phyloP scores from a whole-genome alignment of 805 yeast species.

The Wickerhamiella bombiphila region DNA sequence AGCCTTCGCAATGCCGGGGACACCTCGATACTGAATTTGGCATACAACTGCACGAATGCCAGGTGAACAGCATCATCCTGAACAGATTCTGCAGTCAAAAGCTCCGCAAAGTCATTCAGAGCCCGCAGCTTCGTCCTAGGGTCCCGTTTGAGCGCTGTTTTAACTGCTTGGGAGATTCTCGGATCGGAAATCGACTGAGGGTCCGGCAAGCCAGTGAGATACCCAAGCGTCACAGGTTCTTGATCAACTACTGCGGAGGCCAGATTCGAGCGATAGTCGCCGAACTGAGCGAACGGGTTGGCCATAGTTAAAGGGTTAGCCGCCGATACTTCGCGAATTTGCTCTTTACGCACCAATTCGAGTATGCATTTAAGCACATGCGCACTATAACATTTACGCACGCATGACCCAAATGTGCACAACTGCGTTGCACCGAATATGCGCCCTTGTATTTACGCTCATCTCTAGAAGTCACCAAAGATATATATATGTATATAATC shows the following conservation, averaged over 20 bases:
- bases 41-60: constrained; percentile 63
- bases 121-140: constrained; percentile 77
- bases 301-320: no score
- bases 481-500: no score
- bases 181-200: constrained; percentile 36
- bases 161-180: constrained; percentile 48
- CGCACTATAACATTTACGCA: no score
- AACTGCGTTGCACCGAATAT: no score
- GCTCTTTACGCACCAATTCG: no score
- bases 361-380: no score
- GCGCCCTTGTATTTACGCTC: no score
- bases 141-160: constrained; percentile 63
- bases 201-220: constrained; percentile 68
- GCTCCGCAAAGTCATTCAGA: constrained; percentile 36
- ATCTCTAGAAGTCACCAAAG: no score
- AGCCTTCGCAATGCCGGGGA: constrained; percentile 47
- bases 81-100: constrained; percentile 20
- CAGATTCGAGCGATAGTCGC: constrained; percentile 8
- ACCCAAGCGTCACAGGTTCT: constrained; percentile 49
- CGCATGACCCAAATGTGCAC: no score
- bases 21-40: constrained; percentile 61
- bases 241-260: constrained; percentile 1
- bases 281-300: constrained; percentile 16
- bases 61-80: constrained; percentile 42
- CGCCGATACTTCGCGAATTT: no score